Conservation (phyloP, 495 filamentous ascomycete genomes). For the Penicillium cosmopolitanum region DNA sequence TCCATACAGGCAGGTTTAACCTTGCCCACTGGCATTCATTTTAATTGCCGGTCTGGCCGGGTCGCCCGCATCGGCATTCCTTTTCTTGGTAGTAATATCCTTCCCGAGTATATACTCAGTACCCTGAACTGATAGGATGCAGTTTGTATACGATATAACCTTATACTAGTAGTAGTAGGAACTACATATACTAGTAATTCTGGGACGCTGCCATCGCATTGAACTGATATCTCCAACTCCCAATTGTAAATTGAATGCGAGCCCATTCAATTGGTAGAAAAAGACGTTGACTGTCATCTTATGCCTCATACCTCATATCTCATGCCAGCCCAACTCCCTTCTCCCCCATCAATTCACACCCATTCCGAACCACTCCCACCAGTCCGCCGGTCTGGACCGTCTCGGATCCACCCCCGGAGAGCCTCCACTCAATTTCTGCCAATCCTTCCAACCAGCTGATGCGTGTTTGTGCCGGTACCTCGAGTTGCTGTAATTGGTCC, state of each 20-base stretch:
- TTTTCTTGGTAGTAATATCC: conserved; percentile 1
- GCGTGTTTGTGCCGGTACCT: conserved; percentile 85
- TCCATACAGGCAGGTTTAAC: background rate
- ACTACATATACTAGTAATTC: too few species aligned
- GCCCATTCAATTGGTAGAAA: background rate
- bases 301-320: background rate
- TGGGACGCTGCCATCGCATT: background rate
- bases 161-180: too few species aligned
- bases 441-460: conserved; percentile 90
- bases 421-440: conserved; percentile 87
- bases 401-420: conserved; percentile 90
- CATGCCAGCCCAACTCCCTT: conserved; percentile 28
- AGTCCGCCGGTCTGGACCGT: conserved; percentile 87
- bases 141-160: too few species aligned
- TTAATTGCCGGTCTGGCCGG: background rate
- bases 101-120: too few species aligned
- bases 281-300: too few species aligned
- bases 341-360: conserved; percentile 72
- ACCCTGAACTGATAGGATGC: too few species aligned
- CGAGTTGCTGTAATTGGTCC: conserved; percentile 78
- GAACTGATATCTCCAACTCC: conserved; percentile 1
- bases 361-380: conserved; percentile 85
- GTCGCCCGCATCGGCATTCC: conserved; percentile 14
- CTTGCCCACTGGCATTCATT: background rate
- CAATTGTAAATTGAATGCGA: background rate